Conservation (phyloP, 768 basidiomycete genomes). For the Mycena polygramma region DNA sequence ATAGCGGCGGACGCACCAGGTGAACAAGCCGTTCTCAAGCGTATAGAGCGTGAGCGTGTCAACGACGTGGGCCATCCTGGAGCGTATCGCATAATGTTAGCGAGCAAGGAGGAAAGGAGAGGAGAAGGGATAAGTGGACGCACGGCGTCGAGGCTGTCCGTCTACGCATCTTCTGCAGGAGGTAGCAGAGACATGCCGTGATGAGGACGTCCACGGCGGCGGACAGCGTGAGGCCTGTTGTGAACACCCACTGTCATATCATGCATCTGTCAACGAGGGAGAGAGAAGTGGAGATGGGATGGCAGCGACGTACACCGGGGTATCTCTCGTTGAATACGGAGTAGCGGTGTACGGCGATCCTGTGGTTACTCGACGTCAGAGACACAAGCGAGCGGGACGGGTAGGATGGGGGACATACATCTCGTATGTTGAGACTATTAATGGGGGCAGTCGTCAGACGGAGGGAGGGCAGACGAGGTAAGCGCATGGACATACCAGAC, state of each 20-base stretch:
- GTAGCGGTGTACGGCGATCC: conserved; percentile 15
- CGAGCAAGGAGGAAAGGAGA: no score
- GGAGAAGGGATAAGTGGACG: background rate
- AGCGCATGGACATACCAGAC: conserved; percentile 7
- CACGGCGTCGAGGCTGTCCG: conserved; percentile 32
- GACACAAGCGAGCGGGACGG: background rate
- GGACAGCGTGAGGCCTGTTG: conserved; percentile 54
- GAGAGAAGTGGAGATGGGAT: no score
- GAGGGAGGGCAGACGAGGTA: background rate
- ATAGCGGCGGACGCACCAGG: conserved; percentile 42
- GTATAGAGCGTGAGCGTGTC: conserved; percentile 51
- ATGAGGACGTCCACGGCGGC: conserved; percentile 51
- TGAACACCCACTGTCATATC: conserved; percentile 51
- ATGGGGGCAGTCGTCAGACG: background rate
- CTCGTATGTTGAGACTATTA: conserved; percentile 23
- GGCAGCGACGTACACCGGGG: conserved; percentile 19
- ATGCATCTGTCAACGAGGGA: background rate
- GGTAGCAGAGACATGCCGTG: conserved; percentile 48
- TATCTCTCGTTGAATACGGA: conserved; percentile 18
- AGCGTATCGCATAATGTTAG: no score
- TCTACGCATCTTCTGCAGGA: conserved; percentile 43
- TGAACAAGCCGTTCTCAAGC: conserved; percentile 52
- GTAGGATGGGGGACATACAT: conserved; percentile 8
- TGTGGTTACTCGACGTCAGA: background rate
- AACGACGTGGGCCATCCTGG: conserved; percentile 50